phyloP scores from a whole-genome alignment of 148 eudicot species.

The Rhododendron williamsianum region DNA sequence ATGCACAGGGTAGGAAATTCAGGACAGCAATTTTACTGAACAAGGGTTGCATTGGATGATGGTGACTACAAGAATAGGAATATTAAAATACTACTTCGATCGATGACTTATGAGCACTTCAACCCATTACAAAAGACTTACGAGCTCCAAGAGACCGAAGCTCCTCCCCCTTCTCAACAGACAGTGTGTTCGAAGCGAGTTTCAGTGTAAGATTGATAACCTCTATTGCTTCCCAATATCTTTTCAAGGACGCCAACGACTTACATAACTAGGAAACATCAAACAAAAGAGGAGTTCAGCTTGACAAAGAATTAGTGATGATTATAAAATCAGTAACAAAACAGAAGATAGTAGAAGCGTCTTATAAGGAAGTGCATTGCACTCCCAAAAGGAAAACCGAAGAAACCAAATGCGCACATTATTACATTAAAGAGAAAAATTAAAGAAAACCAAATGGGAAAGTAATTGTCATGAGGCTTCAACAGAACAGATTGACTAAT shows the following conservation, averaged over 20 bases:
- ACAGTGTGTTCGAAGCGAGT: conserved; percentile 47
- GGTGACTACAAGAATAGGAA: background rate
- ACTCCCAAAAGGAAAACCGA: background rate
- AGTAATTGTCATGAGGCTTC: background rate
- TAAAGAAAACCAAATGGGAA: background rate
- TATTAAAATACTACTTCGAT: background rate
- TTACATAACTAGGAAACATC: conserved; percentile 51
- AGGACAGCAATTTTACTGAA: background rate
- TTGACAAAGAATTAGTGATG: conserved; percentile 5
- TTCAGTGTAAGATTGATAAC: conserved; percentile 58
- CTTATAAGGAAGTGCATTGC: background rate
- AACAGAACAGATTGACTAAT: background rate
- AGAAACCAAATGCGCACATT: background rate
- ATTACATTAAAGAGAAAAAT: background rate
- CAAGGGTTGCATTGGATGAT: background rate
- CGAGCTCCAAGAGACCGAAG: conserved; percentile 82
- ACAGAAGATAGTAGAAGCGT: conserved; percentile 2
- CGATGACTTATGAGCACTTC: conserved; percentile 53
- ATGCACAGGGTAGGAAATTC: background rate
- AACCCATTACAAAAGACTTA: conserved; percentile 19
- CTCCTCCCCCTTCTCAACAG: conserved; percentile 66
- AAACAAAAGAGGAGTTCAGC: conserved; percentile 12
- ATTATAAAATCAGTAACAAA: background rate
- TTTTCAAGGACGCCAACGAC: conserved; percentile 56
- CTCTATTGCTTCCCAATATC: conserved; percentile 70